These are phyloP conservation scores for Pilatotrama ljubarskyi DNA, from an alignment of 768 basidiomycete species.

Conservation along the genomic window DNA sequence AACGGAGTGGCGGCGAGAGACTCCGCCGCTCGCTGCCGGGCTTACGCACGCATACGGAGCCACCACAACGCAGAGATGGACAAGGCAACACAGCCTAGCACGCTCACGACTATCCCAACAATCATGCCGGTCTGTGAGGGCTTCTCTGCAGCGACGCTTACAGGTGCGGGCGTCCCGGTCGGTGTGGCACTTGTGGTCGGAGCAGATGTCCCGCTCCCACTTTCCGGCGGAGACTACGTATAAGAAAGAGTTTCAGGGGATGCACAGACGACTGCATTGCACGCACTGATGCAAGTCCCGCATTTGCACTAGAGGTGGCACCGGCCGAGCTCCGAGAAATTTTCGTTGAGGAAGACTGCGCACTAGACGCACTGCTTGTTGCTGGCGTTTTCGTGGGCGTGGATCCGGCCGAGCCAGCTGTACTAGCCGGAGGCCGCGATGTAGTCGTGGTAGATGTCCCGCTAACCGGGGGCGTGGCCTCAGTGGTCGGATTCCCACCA, in stretches of 20 bases:
- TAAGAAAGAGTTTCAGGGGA: too few species aligned
- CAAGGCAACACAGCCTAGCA: slow-evolving; percentile 1
- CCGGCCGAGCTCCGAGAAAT: too few species aligned
- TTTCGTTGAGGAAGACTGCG: too few species aligned
- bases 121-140: slow-evolving; percentile 1
- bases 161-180: neutral
- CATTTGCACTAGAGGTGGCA: neutral
- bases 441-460: too few species aligned
- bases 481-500: neutral
- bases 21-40: neutral
- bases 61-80: slow-evolving; percentile 5
- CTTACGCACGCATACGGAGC: slow-evolving; percentile 1
- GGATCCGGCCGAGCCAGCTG: too few species aligned
- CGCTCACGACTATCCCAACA: neutral
- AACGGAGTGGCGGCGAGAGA: neutral
- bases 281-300: neutral
- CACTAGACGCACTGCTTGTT: too few species aligned
- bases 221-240: too few species aligned
- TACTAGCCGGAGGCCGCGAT: too few species aligned
- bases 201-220: too few species aligned
- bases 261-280: too few species aligned
- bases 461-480: neutral
- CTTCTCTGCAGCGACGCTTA: neutral
- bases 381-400: too few species aligned
- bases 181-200: neutral